Conservation (phyloP, 495 filamentous ascomycete species). For the Copromyces sp. region DNA sequence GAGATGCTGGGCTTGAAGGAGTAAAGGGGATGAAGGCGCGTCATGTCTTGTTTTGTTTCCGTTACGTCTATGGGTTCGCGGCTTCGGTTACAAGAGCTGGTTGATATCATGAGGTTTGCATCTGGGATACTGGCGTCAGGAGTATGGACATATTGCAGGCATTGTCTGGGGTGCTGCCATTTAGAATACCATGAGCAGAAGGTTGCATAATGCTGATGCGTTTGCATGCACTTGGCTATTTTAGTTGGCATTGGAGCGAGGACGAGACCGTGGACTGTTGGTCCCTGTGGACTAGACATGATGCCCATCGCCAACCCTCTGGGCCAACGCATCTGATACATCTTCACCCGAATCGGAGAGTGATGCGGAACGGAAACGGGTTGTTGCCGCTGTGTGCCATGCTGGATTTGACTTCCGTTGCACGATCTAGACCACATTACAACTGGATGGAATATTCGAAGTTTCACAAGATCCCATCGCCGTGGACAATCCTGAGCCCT, state of each 20-base stretch:
- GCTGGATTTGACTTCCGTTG: background rate
- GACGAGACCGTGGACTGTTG: background rate
- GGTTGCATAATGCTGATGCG: background rate
- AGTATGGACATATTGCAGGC: background rate
- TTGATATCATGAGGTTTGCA: background rate
- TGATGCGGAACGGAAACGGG: background rate
- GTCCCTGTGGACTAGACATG: background rate
- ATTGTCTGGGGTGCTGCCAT: background rate
- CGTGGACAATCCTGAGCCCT: background rate
- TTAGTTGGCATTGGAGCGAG: background rate
- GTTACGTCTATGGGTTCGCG: background rate
- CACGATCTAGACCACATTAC: background rate
- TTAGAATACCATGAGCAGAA: background rate
- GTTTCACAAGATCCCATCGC: background rate
- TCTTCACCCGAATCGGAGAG: background rate
- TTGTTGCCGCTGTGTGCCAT: background rate
- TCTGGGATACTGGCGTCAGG: background rate
- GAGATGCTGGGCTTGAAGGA: slow-evolving; percentile 42
- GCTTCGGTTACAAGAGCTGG: background rate
- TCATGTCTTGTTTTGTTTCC: background rate
- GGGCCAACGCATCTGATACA: background rate
- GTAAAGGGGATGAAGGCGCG: background rate
- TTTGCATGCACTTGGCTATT: background rate
- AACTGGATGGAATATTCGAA: background rate
- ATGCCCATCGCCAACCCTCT: background rate